These are phyloP conservation scores for Zalerion maritima DNA, from an alignment of 495 filamentous ascomycete genomes.

Conservation along the genomic window DNA sequence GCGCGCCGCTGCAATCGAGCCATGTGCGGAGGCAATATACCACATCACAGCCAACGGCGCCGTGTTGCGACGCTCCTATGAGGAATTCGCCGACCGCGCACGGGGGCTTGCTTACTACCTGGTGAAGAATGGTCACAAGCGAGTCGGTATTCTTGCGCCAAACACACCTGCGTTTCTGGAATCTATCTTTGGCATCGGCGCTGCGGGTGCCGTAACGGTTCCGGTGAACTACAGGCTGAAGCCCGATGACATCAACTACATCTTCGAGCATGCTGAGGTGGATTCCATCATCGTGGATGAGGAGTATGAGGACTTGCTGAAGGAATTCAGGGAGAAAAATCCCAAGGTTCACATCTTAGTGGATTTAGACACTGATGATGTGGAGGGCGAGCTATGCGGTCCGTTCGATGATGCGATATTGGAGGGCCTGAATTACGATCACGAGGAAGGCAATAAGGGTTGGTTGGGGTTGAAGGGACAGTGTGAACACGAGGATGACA, in stretches of 20 bases:
- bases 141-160: constrained; percentile 67
- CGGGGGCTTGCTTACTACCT: constrained; percentile 79
- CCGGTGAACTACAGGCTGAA: constrained; percentile 87
- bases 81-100: constrained; percentile 69
- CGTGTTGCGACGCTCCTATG: constrained; percentile 56
- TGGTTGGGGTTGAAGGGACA: constrained; percentile 66
- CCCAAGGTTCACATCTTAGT: constrained; percentile 55
- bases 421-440: constrained; percentile 64
- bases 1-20: constrained; percentile 80
- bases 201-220: constrained; percentile 68
- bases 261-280: constrained; percentile 71
- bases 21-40: constrained; percentile 73
- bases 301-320: constrained; percentile 60
- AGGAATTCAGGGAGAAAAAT: constrained; percentile 41
- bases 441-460: constrained; percentile 42
- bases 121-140: constrained; percentile 49
- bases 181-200: constrained; percentile 74
- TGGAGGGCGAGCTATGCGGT: constrained; percentile 56
- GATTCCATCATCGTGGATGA: constrained; percentile 79
- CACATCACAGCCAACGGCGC: constrained; percentile 71
- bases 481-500: constrained; percentile 55
- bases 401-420: constrained; percentile 74
- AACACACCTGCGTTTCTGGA: constrained; percentile 95
- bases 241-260: constrained; percentile 75
- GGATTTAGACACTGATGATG: constrained; percentile 69